Base-by-base conservation (phyloP, 495 filamentous ascomycete genomes). In the Penicillium fimorum region DNA sequence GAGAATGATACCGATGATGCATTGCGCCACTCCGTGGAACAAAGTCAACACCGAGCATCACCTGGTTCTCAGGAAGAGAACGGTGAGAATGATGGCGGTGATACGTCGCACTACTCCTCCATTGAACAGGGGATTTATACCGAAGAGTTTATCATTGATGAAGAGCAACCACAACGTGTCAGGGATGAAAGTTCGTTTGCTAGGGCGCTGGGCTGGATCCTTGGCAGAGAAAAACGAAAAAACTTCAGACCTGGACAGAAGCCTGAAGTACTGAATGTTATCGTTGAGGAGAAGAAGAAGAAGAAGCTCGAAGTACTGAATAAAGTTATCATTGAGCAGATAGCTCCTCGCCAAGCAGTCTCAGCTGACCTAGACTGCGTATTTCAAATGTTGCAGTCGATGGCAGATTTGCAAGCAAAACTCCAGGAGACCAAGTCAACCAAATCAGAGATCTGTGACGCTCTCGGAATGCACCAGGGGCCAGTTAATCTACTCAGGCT, bases 241-340 rank as follows among this genome's bases (percentile, higher is more conserved):
- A 5, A 12, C 12, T 12, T 13, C 32, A 35, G 12, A 35, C 32
- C 4, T 35, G 12, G 5, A 13, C 18, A 18, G 17, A 10, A 20
- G 0, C 22, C 0, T 27, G 13, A 35, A 35, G 33, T 24, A 15
- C 24, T 25, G 30, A 4, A 27, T 27, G 1, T 0, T 5, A 27
- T 7, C 25, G 25, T 27, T 27, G 25, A 27, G 25, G 6, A 27
- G 25, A 27, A 27, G 25, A 27, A 27, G 25, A 27, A 27, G 25
- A 27, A 27, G 25, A 10, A 10, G 0, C 22, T 0, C 20, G 13
- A 35, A 5, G 13, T 15, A 15, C 13, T 17, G 30, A 17, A 47
- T n/a, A 58, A 17, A 50, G 43, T 47, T 3, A 53, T 61, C 13
- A 38, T 61, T 17, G 43, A 53, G 40, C 59, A 57, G 43, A 61